phyloP scores from a whole-genome alignment of 108 stramenopile species.

The Discostella pseudostelligera region DNA sequence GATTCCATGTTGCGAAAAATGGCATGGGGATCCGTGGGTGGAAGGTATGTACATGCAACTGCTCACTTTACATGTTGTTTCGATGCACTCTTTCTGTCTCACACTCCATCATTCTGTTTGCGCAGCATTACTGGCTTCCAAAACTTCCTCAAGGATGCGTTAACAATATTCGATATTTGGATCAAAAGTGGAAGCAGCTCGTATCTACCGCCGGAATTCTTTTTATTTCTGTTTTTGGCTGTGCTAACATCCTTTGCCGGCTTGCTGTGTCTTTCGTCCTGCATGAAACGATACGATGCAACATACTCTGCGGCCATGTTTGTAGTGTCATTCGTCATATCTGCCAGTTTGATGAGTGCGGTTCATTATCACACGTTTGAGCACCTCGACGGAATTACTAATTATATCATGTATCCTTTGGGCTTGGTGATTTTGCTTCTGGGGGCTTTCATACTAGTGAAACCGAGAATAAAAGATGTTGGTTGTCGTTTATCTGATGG shows the following conservation, averaged over 20 bases:
- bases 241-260: constrained; percentile 61
- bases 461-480: constrained; percentile 10
- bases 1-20: constrained; percentile 30
- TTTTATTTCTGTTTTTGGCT: constrained; percentile 44
- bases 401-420: constrained; percentile 62
- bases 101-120: not conserved
- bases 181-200: constrained; percentile 8
- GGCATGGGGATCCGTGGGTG: constrained; percentile 52
- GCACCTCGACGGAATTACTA: constrained; percentile 39
- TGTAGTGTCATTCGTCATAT: constrained; percentile 78
- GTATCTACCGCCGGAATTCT: constrained; percentile 23
- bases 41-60: constrained; percentile 18
- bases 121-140: constrained; percentile 75
- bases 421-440: constrained; percentile 60
- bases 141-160: constrained; percentile 77
- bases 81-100: not conserved
- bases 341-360: constrained; percentile 65
- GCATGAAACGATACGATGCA: constrained; percentile 86
- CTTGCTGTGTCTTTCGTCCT: constrained; percentile 60
- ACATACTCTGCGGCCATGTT: constrained; percentile 80
- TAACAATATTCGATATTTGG: constrained; percentile 56
- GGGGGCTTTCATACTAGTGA: constrained; percentile 62
- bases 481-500: not conserved
- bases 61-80: not conserved
- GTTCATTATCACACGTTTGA: constrained; percentile 77